phyloP scores from a whole-genome alignment of 1,284 basidiomycete genomes.

The Microbotryum silenes-acaulis region DNA sequence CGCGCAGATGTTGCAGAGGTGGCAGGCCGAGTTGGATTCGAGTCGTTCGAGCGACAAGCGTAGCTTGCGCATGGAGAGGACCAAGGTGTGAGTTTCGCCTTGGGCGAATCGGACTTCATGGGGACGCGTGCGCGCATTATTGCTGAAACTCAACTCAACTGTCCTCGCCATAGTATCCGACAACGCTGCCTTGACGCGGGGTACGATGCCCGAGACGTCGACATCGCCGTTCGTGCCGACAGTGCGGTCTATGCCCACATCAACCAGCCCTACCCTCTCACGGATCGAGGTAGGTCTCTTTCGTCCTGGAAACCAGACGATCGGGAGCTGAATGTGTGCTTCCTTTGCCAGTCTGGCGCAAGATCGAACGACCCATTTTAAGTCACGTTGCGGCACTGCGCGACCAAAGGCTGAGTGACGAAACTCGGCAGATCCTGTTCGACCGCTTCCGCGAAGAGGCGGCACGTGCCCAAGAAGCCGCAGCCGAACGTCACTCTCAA shows the following conservation, averaged over 20 bases:
- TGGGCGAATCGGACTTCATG: background rate
- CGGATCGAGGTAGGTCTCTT: constrained; percentile 5
- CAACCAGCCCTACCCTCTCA: constrained; percentile 13
- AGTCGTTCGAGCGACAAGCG: background rate
- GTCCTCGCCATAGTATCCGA: background rate
- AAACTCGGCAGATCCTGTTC: background rate
- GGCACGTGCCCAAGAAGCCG: no score
- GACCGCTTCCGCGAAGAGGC: no score
- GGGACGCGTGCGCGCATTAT: background rate
- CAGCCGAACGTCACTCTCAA: no score
- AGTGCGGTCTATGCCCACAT: background rate
- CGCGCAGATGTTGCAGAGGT: constrained; percentile 5
- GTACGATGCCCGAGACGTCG: constrained; percentile 1
- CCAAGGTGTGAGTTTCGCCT: background rate
- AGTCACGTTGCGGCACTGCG: background rate
- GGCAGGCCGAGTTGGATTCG: constrained; percentile 1
- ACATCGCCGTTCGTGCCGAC: background rate
- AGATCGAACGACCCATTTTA: constrained; percentile 2
- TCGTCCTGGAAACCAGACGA: no score
- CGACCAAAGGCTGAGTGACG: background rate
- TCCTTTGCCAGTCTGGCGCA: constrained; percentile 8
- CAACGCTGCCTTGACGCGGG: background rate
- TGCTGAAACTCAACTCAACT: background rate
- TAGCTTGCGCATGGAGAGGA: background rate
- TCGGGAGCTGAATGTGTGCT: no score